Evolutionary conservation across 2,329 filamentous ascomycete genomes (phyloP).

Genomic region (Capronia coronata): DNA sequence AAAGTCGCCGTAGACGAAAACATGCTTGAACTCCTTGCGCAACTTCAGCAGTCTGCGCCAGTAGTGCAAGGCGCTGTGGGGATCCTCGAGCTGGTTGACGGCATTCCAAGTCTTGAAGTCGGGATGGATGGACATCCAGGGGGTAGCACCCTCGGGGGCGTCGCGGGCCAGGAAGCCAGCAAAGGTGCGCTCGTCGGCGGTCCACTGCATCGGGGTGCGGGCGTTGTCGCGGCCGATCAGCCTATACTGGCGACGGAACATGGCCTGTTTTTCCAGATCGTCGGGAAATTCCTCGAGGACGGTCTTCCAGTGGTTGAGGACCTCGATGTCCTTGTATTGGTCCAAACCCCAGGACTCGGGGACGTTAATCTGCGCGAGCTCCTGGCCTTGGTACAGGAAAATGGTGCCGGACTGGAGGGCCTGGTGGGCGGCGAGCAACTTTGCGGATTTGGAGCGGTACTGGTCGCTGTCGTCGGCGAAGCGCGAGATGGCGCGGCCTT

Average conservation of each 20-base stretch:
- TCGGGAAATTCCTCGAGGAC: constrained; percentile 11
- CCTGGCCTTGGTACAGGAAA: constrained; percentile 55
- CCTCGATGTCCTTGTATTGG: constrained; percentile 40
- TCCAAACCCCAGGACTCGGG: constrained; percentile 45
- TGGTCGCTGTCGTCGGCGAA: constrained; percentile 42
- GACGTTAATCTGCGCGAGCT: constrained; percentile 55
- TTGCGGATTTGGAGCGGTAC: constrained; percentile 43
- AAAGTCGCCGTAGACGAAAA: constrained; percentile 42
- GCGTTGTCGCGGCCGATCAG: constrained; percentile 48
- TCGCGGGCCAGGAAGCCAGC: constrained; percentile 53
- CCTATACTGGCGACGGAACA: constrained; percentile 8
- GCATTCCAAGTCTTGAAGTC: constrained; percentile 53
- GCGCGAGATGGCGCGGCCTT: constrained; percentile 50
- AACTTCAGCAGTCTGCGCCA: constrained; percentile 53
- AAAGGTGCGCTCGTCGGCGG: constrained; percentile 39
- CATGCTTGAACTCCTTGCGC: constrained; percentile 50
- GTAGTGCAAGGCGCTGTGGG: constrained; percentile 50
- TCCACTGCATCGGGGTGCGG: constrained; percentile 64
- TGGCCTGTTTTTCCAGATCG: constrained; percentile 12
- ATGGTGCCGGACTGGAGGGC: constrained; percentile 46
- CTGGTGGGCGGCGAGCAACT: constrained; percentile 50
- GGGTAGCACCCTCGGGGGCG: constrained; percentile 27
- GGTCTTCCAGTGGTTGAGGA: constrained; percentile 44
- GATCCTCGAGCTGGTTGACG: constrained; percentile 44
- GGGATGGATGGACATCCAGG: constrained; percentile 57